phyloP scores from a whole-genome alignment of 371 early-diverging fungal genomes.

The Mortierella sp. region DNA sequence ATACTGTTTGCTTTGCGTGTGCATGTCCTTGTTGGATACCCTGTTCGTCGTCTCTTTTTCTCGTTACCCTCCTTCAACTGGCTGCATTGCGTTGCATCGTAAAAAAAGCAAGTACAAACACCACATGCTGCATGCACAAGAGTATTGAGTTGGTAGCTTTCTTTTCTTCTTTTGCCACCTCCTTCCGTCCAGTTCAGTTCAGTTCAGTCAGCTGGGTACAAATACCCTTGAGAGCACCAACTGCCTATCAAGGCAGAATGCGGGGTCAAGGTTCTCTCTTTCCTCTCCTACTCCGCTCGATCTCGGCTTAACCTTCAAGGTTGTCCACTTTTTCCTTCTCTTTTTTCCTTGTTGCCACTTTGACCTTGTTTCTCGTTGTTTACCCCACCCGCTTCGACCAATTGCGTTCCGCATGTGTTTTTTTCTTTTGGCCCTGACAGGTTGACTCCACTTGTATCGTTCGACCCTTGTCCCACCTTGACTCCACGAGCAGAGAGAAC shows the following conservation, averaged over 20 bases:
- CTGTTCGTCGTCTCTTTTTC: too few species aligned
- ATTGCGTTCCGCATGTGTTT: constrained; percentile 3
- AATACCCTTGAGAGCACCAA: neutral
- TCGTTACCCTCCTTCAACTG: too few species aligned
- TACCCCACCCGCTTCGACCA: neutral
- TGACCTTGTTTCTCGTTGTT: constrained; percentile 3
- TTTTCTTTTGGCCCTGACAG: neutral
- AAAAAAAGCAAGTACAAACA: neutral
- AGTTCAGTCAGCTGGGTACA: neutral
- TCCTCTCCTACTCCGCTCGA: constrained; percentile 10
- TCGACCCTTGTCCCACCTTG: neutral
- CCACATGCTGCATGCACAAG: too few species aligned
- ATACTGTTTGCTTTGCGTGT: neutral
- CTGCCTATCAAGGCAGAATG: constrained; percentile 23
- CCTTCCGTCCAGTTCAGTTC: neutral
- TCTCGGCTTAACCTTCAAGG: neutral
- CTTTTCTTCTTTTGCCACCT: too few species aligned
- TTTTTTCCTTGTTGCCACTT: neutral
- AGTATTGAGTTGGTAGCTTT: neutral
- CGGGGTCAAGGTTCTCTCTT: constrained; percentile 29
- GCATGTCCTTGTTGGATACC: neutral
- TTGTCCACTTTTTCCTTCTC: constrained; percentile 8
- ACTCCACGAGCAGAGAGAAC: neutral
- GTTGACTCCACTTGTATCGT: neutral
- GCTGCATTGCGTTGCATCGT: too few species aligned